These are phyloP conservation scores for Penicillium tannophilum DNA, from an alignment of 495 filamentous ascomycete genomes.

Conservation along the genomic window DNA sequence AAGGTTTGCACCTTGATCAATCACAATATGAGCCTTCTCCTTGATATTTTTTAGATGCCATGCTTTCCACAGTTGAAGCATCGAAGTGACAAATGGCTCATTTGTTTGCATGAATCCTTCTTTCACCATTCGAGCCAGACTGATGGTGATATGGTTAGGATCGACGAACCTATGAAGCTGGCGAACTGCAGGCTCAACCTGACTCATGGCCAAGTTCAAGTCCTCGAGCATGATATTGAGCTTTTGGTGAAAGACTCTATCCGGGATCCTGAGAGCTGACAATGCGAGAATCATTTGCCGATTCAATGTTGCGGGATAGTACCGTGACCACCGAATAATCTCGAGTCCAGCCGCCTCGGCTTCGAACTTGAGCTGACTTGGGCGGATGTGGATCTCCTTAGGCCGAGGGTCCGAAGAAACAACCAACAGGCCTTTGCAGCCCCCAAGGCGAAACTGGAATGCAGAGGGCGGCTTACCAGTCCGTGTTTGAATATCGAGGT, in stretches of 20 bases:
- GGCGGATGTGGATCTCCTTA: slow-evolving; percentile 71
- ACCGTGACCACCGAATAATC: slow-evolving; percentile 78
- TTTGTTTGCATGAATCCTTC: slow-evolving; percentile 74
- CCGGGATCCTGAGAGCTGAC: slow-evolving; percentile 71
- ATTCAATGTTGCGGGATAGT: slow-evolving; percentile 76
- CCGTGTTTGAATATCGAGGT: slow-evolving; percentile 57
- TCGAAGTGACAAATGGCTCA: slow-evolving; percentile 81
- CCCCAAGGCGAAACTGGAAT: slow-evolving; percentile 89
- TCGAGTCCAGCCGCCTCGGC: slow-evolving; percentile 72
- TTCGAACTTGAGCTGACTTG: slow-evolving; percentile 87
- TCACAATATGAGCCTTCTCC: slow-evolving; percentile 84
- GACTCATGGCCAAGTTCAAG: slow-evolving; percentile 67
- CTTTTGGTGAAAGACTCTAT: slow-evolving; percentile 67
- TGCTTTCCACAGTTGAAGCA: slow-evolving; percentile 74
- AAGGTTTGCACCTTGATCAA: slow-evolving; percentile 82
- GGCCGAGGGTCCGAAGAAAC: slow-evolving; percentile 62
- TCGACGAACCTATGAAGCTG: slow-evolving; percentile 78
- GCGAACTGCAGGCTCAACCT: slow-evolving; percentile 61
- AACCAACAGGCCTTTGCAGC: slow-evolving; percentile 86
- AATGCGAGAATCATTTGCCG: slow-evolving; percentile 86
- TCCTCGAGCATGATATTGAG: slow-evolving; percentile 62
- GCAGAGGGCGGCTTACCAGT: slow-evolving; percentile 65
- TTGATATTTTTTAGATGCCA: slow-evolving; percentile 87
- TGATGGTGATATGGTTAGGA: slow-evolving; percentile 77
- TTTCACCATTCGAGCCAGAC: slow-evolving; percentile 70